These are phyloP conservation scores for Amanita subjunquillea DNA, from an alignment of 768 basidiomycete genomes.

Conservation along the genomic window DNA sequence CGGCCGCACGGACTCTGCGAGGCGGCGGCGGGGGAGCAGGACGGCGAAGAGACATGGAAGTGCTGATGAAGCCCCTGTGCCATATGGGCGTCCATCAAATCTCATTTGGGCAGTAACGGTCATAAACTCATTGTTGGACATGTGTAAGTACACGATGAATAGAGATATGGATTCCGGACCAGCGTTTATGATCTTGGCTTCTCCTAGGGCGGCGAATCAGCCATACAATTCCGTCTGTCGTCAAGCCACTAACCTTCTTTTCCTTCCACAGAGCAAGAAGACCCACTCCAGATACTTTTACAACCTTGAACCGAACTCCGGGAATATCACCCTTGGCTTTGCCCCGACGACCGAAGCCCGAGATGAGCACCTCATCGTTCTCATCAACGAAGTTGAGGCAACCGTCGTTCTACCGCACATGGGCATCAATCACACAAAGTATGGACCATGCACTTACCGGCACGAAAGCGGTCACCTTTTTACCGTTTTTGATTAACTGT, in stretches of 20 bases:
- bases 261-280: slow-evolving; percentile 97
- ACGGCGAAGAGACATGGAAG: slow-evolving; percentile 18
- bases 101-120: background rate
- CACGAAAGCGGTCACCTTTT: slow-evolving; percentile 99
- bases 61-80: slow-evolving; percentile 6
- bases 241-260: slow-evolving; percentile 70
- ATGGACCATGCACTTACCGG: slow-evolving; percentile 50
- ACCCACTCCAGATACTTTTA: slow-evolving; percentile 99
- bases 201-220: slow-evolving; percentile 32
- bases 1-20: slow-evolving; percentile 4
- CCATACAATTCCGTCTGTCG: too few species aligned
- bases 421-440: slow-evolving; percentile 1
- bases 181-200: slow-evolving; percentile 52
- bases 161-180: slow-evolving; percentile 10
- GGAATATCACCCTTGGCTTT: slow-evolving; percentile 99
- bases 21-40: slow-evolving; percentile 15
- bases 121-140: slow-evolving; percentile 1
- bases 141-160: slow-evolving; percentile 13
- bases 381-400: slow-evolving; percentile 98
- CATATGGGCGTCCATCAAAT: background rate
- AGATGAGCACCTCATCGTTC: slow-evolving; percentile 99
- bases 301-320: slow-evolving; percentile 99
- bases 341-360: slow-evolving; percentile 99
- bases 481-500: slow-evolving; percentile 99
- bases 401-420: slow-evolving; percentile 68